Base-by-base conservation (phyloP, 2,329 filamentous ascomycete genomes). In the Achaetomium macrosporum region DNA sequence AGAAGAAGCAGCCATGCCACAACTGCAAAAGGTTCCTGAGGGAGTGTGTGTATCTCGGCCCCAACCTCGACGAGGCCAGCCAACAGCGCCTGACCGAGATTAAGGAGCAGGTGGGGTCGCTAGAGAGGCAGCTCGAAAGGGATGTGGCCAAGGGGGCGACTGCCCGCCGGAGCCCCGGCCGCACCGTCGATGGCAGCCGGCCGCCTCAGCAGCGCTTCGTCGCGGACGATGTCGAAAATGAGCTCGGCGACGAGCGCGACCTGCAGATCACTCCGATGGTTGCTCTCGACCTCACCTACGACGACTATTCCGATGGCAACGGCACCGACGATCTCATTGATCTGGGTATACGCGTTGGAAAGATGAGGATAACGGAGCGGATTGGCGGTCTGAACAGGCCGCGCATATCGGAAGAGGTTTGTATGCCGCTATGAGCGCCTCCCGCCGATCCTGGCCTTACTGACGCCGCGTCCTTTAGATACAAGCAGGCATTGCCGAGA, bases 31-130 rank as follows among this genome's bases (percentile, higher is more conserved):
- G 77, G 60, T 76, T 76, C 31, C 71, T 66, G 19, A 73, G 77
- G 20, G 76, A 79, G 17, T 82, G 79, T 60, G 64, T 87, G 36
- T 88, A 87, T 64, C 75, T 89, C 35, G 80, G 82, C 2, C 78
- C 82, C 0, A 78, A 82, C 19, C 72, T 87, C n/a, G 86, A 90
- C 66, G 77, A 85, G 55, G 81, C 80, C 8, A 82, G 82, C 49
- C 84, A 88, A 67, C 75, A 84, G 60, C 84, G 83, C 61, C 74
- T 90, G 50, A 85, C 84, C 4, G 84, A 89, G 63, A 84, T 90
- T 66, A 90, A 90, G 69, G 87, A 90, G 66, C 85, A 85, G 68
- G 87, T 90, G 68, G 85, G 85, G 25, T 81, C 79, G 9, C 70
- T 90, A 16, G 87, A 90, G 69, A 76, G 82, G 49, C 79, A 83